A percentile compares a stretch with the other conserved stretches of the same genome.
Evolutionary conservation across 2,329 filamentous ascomycete genomes (phyloP).

Genomic region (Arthrobotrys sinensis): DNA sequence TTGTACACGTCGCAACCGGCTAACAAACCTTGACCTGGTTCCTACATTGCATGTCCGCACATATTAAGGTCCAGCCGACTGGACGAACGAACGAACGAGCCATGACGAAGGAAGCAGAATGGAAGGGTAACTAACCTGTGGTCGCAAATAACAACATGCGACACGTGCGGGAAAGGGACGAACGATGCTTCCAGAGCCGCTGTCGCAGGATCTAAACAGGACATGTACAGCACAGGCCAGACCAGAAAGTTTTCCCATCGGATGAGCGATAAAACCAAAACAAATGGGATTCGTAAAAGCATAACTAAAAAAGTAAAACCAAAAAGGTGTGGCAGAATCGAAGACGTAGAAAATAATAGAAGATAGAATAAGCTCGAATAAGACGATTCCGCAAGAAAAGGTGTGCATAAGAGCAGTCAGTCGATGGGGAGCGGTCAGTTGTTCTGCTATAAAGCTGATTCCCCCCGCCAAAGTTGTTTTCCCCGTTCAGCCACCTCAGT

Average conservation of each 20-base stretch:
- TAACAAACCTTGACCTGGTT: conserved; percentile 58
- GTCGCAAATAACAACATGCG: conserved; percentile 39
- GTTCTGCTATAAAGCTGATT: conserved; percentile 40
- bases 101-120: conserved; percentile 21
- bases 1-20: conserved; percentile 61
- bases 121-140: not conserved
- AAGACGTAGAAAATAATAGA: not conserved
- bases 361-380: conserved; percentile 15
- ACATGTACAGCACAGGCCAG: conserved; percentile 1
- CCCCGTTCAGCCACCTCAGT: conserved; percentile 48
- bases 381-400: conserved; percentile 1
- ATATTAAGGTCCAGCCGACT: conserved; percentile 52
- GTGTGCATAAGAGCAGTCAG: conserved; percentile 13
- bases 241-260: not conserved
- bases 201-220: conserved; percentile 23
- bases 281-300: not conserved
- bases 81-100: conserved; percentile 2
- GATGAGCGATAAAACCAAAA: conserved; percentile 42
- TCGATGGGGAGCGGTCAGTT: conserved; percentile 21
- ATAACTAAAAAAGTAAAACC: not conserved
- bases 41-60: conserved; percentile 38
- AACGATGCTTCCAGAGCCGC: conserved; percentile 12
- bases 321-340: conserved; percentile 27
- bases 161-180: conserved; percentile 45
- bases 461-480: conserved; percentile 37